A percentile compares a stretch with the other conserved stretches of the same genome.
phyloP scores from a whole-genome alignment of 163 green algal species.

The Smithsoniella earleae region DNA sequence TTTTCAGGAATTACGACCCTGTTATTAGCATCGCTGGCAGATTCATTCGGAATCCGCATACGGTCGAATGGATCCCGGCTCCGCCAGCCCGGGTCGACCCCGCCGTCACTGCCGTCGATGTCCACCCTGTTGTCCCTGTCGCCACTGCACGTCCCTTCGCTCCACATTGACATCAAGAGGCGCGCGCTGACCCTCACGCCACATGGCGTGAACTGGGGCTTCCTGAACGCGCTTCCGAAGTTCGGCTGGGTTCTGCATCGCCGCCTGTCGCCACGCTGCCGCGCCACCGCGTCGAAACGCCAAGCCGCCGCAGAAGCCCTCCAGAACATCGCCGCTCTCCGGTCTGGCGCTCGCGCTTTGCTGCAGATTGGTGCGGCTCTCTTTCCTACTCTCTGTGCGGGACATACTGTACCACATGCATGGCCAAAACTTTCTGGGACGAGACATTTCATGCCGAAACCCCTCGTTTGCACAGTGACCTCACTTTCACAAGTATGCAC shows the following conservation, averaged over 20 bases:
- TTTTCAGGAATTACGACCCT: neutral
- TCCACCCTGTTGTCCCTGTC: neutral
- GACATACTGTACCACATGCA: no score
- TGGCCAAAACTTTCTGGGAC: no score
- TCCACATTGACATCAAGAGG: slow-evolving; percentile 20
- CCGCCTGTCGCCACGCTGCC: neutral
- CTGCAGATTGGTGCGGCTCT: neutral
- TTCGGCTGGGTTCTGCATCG: neutral
- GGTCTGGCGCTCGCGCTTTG: neutral
- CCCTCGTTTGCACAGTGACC: no score
- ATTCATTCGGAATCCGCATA: neutral
- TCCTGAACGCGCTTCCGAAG: neutral
- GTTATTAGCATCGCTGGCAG: neutral
- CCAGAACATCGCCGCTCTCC: neutral
- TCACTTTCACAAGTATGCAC: no score
- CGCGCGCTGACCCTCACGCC: slow-evolving; percentile 6
- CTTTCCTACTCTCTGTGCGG: no score
- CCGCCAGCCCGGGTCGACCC: neutral
- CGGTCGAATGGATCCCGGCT: neutral
- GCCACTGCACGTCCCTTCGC: neutral
- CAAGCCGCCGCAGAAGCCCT: neutral
- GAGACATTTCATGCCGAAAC: no score
- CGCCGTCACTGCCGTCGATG: neutral
- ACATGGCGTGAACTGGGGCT: neutral
- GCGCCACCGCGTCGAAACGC: neutral